Base-by-base conservation (phyloP, 192 early-diverging fungal genomes). In the Cladochytrium replicatum region DNA sequence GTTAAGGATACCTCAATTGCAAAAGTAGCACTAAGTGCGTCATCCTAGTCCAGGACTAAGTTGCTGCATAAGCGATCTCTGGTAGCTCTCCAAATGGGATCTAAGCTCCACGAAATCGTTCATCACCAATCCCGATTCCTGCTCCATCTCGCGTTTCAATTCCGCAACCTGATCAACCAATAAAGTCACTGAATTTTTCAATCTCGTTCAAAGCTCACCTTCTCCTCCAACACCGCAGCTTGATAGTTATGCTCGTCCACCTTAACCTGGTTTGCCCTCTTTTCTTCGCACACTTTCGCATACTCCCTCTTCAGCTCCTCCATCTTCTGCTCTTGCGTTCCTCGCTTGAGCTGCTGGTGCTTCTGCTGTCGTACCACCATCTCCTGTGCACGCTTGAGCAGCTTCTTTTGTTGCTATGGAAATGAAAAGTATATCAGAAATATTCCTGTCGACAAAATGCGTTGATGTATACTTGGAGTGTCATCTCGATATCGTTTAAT, bases 381-480 rank as follows among this genome's bases (percentile, higher is more conserved):
- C 22, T 74, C 71, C n/a, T 63, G 46, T 19, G 67, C 63, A 29
- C 58, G 57, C 22, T 29, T 49, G 2, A 72, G 48, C 43, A 71
- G 69, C 13, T 69, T 55, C 13, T 57, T 46, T 29, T 68, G 41
- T 64, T 72, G 76, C 69, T 74, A 55, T 41, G 48, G 23, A 29
- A 29, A 32, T 30, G 13, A 53, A 15, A 7, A 43, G 41, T 26
- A 7, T 17, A 19, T 27, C 4, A 39, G 42, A 26, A 2, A 31
- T 44, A 34, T 9, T 34, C 32, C 32, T 7, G 32, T 34, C 8
- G 7, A 7, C 32, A 34, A 7, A 7, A 7, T n/a, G n/a, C n/a
- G n/a, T n/a, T n/a, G n/a, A n/a, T n/a, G n/a, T n/a, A n/a, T 48
- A 75, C 72, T 48, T 68, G 60, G 38, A 66, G 60, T 30, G 40